Evolutionary conservation across 176 grass and related monocot genomes (phyloP), one percentile per base, ranked within the genome.

Genomic region (Carex littledalei): DNA sequence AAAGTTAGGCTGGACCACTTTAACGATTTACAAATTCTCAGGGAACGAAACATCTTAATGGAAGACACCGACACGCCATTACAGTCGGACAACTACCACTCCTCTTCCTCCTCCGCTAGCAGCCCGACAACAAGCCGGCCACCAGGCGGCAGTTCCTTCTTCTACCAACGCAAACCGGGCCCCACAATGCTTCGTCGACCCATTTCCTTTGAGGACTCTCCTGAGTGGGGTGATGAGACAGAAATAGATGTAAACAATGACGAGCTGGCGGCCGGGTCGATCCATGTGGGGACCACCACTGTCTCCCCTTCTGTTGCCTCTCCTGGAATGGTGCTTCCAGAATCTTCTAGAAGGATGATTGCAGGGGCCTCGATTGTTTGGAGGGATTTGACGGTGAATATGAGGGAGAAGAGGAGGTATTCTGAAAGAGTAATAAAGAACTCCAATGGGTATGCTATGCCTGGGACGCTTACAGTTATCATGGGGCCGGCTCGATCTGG

Each of bases 131-230:
- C 43, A 12, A 12, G 67, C 73, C 63, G 77, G 20, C 70, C 66
- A 21, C n/a, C 84, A 13, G 57, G 87, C 0, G 77, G 81, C 22
- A 32, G 76, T 63, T 57, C 58, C 26, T 87, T 82, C 79, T 98
- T 89, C 91, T 98, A 98, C 88, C 85, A 90, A 5, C 80, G 91
- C 70, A 90, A 87, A 73, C 91, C 92, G 8, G 92, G 92, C 66
- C 79, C 66, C 63, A 6, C 81, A 13, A 65, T 83, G 7, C 83
- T 88, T 32, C 71, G 87, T 29, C 88, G 88, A 14, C 92, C 95
- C 58, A 89, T 98, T 58, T 94, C 95, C 17, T 98, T 98, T 63
- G 92, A 98, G 85, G 95, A 98, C 53, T 98, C 95, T 16, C 95
- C 95, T 1, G 95, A 98, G 57, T 98, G 95, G 95, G 92, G 81